Base-by-base conservation (phyloP, 2,329 filamentous ascomycete species). In the Fusarium musae region DNA sequence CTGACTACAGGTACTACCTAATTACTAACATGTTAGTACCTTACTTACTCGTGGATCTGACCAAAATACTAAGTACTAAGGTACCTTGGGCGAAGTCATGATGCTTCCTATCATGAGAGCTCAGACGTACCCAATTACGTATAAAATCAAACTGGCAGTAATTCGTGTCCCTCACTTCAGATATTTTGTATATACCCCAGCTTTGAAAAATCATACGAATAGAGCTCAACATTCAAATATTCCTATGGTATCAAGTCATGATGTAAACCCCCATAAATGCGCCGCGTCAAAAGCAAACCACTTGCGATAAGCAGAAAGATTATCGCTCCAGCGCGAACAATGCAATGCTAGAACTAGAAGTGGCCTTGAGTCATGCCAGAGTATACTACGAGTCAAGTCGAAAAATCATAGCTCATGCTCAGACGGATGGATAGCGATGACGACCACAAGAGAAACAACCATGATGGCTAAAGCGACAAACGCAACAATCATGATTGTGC, bases 401-500 rank as follows among this genome's bases (percentile, higher is more conserved):
- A 30, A 28, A 23, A 23, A 46, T 58, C 70, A 78, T 28, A 73
- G 36, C 37, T 76, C 76, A 17, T 63, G 44, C n/a, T 71, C 68
- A 5, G 70, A 66, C 26, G 83, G 82, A 36, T 89, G 86, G 58
- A 90, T 87, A 21, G 89, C 85, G 50, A 92, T 79, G 4, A 92
- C 88, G 8, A 92, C 86, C 19, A 90, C 84, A 69, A 92, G 80
- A 53, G 87, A 90, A 34, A 86, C 84, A 42, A 91, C 79, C 86
- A 92, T 92, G 67, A 92, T 84, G 7, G 87, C 85, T 78, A 90
- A 84, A 7, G 93, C 90, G 49, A 95, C 87, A 23, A 89, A 81
- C 13, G 91, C 89, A 37, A 96, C 89, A 42, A 95, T 75, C 52
- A 94, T 84, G 49, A 96, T 90, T 28, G 93, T 94, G 8, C 93